These are phyloP conservation scores for Pichia heedii DNA, from an alignment of 805 yeast species.

Conservation along the genomic window DNA sequence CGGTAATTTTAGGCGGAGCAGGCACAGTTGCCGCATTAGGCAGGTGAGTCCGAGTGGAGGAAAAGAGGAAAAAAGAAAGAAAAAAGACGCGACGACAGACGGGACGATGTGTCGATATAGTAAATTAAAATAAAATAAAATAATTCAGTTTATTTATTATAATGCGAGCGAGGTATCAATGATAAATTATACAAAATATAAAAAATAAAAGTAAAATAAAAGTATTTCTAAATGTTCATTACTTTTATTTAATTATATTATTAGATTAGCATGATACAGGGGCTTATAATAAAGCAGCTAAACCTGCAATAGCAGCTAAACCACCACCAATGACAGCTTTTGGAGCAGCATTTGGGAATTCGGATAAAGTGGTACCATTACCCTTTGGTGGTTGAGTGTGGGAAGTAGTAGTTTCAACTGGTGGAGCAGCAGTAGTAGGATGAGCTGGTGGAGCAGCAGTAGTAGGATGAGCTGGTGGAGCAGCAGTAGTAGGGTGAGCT, in stretches of 20 bases:
- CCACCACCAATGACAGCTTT: slow-evolving; percentile 21
- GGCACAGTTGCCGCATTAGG: too few relatives aligned
- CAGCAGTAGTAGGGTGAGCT: slow-evolving; percentile 6
- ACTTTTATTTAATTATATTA: not conserved
- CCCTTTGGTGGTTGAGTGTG: slow-evolving; percentile 9
- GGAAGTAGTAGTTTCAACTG: slow-evolving; percentile 18
- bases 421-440: slow-evolving; percentile 1
- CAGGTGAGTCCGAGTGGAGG: too few relatives aligned
- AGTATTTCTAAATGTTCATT: too few relatives aligned
- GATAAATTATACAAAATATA: too few relatives aligned
- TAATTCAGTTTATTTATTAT: too few relatives aligned
- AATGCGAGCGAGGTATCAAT: too few relatives aligned
- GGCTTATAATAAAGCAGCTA: slow-evolving; percentile 22
- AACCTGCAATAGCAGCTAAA: slow-evolving; percentile 22
- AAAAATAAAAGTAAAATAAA: too few relatives aligned
- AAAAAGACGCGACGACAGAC: too few relatives aligned
- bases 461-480: not conserved
- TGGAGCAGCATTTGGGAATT: slow-evolving; percentile 17
- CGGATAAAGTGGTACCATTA: slow-evolving; percentile 9
- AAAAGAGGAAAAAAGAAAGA: not conserved
- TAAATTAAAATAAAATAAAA: too few relatives aligned
- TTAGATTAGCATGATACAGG: not conserved
- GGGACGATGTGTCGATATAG: too few relatives aligned
- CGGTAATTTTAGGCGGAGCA: too few relatives aligned
- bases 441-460: not conserved